Percentiles rank a stretch among this genome's conserved stretches.
These are phyloP conservation scores for Entomophthora muscae DNA, from an alignment of 371 early-diverging fungal genomes.

Conservation along the genomic window DNA sequence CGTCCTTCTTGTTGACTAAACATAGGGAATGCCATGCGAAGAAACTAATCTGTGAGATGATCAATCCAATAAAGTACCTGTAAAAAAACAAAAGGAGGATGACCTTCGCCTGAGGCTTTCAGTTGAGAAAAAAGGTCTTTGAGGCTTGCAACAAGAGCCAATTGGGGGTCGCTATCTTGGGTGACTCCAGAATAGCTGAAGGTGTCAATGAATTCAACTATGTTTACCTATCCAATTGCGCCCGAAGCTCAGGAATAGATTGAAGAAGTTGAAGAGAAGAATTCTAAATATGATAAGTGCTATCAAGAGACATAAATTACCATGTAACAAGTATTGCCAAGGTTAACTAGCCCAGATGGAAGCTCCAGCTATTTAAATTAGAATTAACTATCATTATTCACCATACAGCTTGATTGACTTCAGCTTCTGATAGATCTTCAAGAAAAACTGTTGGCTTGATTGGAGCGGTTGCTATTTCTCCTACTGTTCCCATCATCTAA, in stretches of 20 bases:
- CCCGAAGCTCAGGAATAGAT: constrained; percentile 67
- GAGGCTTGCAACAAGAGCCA: constrained; percentile 49
- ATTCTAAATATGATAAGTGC: constrained; percentile 29
- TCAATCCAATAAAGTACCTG: constrained; percentile 21
- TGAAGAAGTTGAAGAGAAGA: constrained; percentile 90
- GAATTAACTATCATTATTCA: background rate
- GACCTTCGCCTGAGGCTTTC: constrained; percentile 41
- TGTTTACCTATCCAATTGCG: constrained; percentile 28
- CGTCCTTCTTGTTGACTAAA: constrained; percentile 58
- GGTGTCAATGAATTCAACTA: background rate
- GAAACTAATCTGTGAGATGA: constrained; percentile 20
- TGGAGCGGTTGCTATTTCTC: constrained; percentile 60
- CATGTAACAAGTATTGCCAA: constrained; percentile 99
- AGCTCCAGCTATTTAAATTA: constrained; percentile 37
- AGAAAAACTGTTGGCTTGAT: constrained; percentile 49
- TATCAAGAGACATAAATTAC: constrained; percentile 14
- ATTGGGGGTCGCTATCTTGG: constrained; percentile 21
- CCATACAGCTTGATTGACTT: constrained; percentile 66
- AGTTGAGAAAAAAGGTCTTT: constrained; percentile 53
- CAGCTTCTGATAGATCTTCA: constrained; percentile 81
- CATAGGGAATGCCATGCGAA: constrained; percentile 70
- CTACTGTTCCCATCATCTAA: constrained; percentile 89
- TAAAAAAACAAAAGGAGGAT: constrained; percentile 65
- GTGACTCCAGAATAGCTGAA: background rate
- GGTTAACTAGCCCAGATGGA: constrained; percentile 76